Evolutionary conservation across 768 basidiomycete genomes (phyloP), one percentile per base, ranked within the genome.

Genomic region (Mycena leptocephala): DNA sequence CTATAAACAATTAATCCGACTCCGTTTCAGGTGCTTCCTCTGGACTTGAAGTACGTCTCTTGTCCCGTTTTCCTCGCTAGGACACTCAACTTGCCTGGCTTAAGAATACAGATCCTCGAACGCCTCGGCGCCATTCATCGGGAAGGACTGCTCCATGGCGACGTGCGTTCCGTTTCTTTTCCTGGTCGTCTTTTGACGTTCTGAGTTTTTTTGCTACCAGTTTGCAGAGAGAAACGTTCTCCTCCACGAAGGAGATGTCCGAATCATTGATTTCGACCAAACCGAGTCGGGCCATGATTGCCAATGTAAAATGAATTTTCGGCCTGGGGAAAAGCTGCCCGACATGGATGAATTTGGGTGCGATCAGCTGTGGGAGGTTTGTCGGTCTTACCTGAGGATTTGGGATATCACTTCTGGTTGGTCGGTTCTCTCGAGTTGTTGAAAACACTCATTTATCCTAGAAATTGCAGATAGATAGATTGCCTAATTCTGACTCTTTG

Each of bases 141-240:
- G 18, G 74, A 79, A 20, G 86, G 87, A 22, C 68, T 85, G 39
- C 80, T 84, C 28, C 86, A 87, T 58, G 85, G 85, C 20, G 86
- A 88, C 75, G 75, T 67, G 51, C 6, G 51, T 30, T 39, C 18
- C 72, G 26, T 35, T n/a, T 20, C 18, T 48, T 55, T 1, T 37
- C 20, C 30, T n/a, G 28, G 33, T 16, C 32, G 43, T 24, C 11
- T 32, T 10, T 58, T 24, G 10, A 33, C 22, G 24, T 64, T 26
- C 53, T 59, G 46, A 72, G 5, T 43, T 3, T 33, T 20, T 35
- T 30, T 55, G 71, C 55, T 74, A 39, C 41, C 39, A 76, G 75
- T 88, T 88, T 69, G 86, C 87, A 11, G 87, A 88, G 73, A 79
- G 87, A 43, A 87, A 88, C 59, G 82, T 88, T n/a, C 81, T 88